These are phyloP conservation scores for Domatiomyces globalis DNA, from an alignment of 2,329 filamentous ascomycete species.

Conservation along the genomic window DNA sequence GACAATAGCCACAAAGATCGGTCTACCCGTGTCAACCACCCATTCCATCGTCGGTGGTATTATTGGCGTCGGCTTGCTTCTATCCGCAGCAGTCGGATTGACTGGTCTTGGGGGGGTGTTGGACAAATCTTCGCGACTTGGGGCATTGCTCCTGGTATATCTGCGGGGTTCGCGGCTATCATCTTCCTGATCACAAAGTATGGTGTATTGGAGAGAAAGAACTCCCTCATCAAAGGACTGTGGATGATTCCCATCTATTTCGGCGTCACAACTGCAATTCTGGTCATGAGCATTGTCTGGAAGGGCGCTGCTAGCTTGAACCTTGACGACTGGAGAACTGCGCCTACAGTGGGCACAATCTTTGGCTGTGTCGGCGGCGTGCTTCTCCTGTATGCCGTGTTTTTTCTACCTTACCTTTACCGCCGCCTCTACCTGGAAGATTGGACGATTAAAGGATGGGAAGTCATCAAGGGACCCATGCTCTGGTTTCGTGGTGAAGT, in stretches of 20 bases:
- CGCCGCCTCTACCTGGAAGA: constrained; percentile 5
- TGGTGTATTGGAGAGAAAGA: constrained; percentile 54
- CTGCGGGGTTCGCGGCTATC: constrained; percentile 47
- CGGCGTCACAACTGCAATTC: constrained; percentile 6
- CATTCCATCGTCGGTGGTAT: constrained; percentile 56
- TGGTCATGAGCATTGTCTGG: constrained; percentile 11
- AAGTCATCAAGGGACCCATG: constrained; percentile 5
- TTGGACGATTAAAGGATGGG: constrained; percentile 5
- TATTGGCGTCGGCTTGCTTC: constrained; percentile 53
- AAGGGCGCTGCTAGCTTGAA: constrained; percentile 6
- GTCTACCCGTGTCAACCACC: constrained; percentile 57
- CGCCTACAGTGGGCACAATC: constrained; percentile 4
- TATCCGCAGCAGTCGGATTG: constrained; percentile 44
- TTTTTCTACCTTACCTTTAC: constrained; percentile 9
- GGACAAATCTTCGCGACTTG: constrained; percentile 57
- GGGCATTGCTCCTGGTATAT: constrained; percentile 54
- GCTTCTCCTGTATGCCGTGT: constrained; percentile 4
- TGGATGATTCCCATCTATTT: constrained; percentile 9
- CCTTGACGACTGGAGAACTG: background rate
- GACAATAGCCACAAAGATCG: constrained; percentile 63
- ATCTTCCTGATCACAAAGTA: constrained; percentile 62
- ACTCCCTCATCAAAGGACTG: constrained; percentile 32
- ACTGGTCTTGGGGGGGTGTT: constrained; percentile 59
- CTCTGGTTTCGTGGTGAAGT: constrained; percentile 1
- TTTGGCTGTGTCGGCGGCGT: constrained; percentile 3